Base-by-base conservation (phyloP, 441 rosid genomes). In the Arabidopsis lyrata region DNA sequence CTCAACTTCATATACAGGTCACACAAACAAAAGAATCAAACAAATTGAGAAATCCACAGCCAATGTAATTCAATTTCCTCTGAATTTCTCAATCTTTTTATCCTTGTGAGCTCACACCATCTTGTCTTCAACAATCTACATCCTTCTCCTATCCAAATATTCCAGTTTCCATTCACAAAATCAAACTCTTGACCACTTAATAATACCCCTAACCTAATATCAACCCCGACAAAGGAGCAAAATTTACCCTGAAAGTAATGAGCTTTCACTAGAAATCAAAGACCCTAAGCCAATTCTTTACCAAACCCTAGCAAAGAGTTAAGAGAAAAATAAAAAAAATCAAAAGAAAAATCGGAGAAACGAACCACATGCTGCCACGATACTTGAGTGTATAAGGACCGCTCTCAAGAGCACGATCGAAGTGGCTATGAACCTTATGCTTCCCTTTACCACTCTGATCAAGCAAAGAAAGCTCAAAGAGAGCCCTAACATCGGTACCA, bases 351-450 rank as follows among this genome's bases (percentile, higher is more conserved):
- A 68, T 13, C 3, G 2, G 27, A 72, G 53, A 24, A 24, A 77
- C 86, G 32, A 49, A 90, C 99, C 99, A 94, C 97, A 94, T 94
- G 87, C 95, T 88, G 0, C 97, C 98, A 34, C 92, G 90, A 74
- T 89, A 94, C 85, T 92, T 94, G 63, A 94, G 93, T 0, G 98
- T 88, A 75, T 94, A 92, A 24, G 97, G 97, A 2, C 98, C 97
- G 41, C 97, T 88, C 76, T 92, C 97, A 34, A 92, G 93, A 48
- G 94, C 86, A 5, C 97, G 92, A 82, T 92, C 94, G 57, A 94
- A 94, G 66, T 94, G 97, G 77, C 92, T 90, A 73, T 92, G 97
- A 16, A 94, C 92, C 76, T 94, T 94, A 74, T 94, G 95, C 64
- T 86, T 88, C 29, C 86, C 97, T 74, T 88, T 86, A 2, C 97